Conservation (phyloP, 148 eudicot genomes). For the Rhododendron vialii region DNA sequence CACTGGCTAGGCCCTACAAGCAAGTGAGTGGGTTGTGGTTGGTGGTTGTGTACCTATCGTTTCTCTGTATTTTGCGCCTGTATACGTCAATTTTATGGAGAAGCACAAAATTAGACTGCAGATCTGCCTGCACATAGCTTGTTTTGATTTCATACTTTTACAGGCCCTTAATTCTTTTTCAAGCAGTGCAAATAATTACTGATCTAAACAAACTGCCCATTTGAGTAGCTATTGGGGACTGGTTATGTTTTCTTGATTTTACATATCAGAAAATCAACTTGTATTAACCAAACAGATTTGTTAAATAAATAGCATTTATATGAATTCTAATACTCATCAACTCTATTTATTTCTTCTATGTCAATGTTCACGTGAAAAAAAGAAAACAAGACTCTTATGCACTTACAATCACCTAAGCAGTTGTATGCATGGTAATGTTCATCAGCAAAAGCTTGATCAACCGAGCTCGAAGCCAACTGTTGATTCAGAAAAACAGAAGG, state of each 20-base stretch:
- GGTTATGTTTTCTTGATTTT: too few species aligned
- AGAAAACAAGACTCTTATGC: neutral
- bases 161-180: neutral
- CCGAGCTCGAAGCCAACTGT: conserved; percentile 8
- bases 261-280: too few species aligned
- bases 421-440: neutral
- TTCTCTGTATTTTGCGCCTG: neutral
- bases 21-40: too few species aligned
- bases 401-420: neutral
- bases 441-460: conserved; percentile 26
- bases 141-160: neutral
- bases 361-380: neutral
- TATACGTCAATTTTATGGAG: neutral
- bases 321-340: neutral
- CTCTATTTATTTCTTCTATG: neutral
- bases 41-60: too few species aligned
- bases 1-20: too few species aligned
- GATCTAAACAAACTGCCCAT: neutral
- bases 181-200: neutral
- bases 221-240: too few species aligned
- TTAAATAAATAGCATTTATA: neutral
- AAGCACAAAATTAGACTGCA: neutral
- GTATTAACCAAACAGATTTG: neutral
- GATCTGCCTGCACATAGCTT: neutral
- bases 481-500: conserved; percentile 19